Evolutionary conservation across 2,329 filamentous ascomycete species (phyloP), one percentile per base, ranked within the genome.

Genomic region (Nemania sp.): DNA sequence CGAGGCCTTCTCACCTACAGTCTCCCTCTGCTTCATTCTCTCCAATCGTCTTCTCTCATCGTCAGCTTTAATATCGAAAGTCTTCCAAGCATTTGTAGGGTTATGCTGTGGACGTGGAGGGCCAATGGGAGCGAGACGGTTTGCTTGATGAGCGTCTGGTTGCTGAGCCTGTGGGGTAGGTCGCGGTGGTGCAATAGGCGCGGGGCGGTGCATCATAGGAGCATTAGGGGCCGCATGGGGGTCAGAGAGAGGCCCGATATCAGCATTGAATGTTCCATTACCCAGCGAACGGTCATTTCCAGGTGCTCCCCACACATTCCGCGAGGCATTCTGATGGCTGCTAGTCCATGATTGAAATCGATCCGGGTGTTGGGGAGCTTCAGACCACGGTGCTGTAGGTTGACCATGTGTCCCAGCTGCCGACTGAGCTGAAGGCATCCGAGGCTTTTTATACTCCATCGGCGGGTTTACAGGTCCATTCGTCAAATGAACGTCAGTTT

Each of bases 241-340:
- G 60, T 82, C 81, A 13, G 86, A 80, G 20, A 84, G 77, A 52
- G 83, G 82, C 29, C 84, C 85, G 59, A 91, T 83, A 72, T 89
- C 88, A 13, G 88, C 84, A 64, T 87, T 89, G 74, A 94, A 94
- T 0, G 91, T 93, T 51, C 92, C 92, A 77, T 94, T 94, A 3
- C 92, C 92, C 22, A 94, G 88, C 11, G 88, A 89, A 62, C 89
- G 86, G 72, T 92, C 89, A 73, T 87, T 90, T 62, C 88, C 88
- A n/a, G 89, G 90, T 51, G 91, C 88, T 20, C 89, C 92, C 92
- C 92, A 94, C 20, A 94, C 90, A 75, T 91, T 93, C 55, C 86
- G 83, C 13, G 83, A 78, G 11, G 82, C 70, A 52, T 82, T 80
- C 55, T 84, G 85, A 43, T 80, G 76, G 22, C 77, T 76, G 29